phyloP scores from a whole-genome alignment of 2,329 filamentous ascomycete species.

The Arachnopeziza araneosa region DNA sequence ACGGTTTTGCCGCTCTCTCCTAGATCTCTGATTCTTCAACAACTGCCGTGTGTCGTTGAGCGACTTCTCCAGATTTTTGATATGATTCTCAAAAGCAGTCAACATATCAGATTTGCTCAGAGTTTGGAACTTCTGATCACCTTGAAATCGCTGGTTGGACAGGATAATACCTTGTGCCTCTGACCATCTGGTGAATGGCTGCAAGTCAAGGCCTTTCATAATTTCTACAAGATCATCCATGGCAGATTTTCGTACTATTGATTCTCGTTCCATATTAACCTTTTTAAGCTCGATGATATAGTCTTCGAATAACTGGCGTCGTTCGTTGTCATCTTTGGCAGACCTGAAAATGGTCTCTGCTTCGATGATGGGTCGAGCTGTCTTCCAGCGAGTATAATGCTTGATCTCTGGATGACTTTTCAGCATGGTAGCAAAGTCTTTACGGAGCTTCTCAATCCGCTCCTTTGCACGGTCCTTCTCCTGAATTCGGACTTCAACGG shows the following conservation, averaged over 20 bases:
- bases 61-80: slow-evolving; percentile 82
- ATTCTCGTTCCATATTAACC: slow-evolving; percentile 69
- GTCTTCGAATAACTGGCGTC: slow-evolving; percentile 86
- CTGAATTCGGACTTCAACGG: slow-evolving; percentile 79
- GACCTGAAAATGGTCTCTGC: slow-evolving; percentile 93
- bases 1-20: slow-evolving; percentile 79
- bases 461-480: slow-evolving; percentile 95
- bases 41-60: slow-evolving; percentile 90
- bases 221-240: slow-evolving; percentile 78
- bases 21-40: slow-evolving; percentile 73
- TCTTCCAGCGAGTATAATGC: slow-evolving; percentile 96
- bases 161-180: slow-evolving; percentile 82
- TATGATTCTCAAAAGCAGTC: slow-evolving; percentile 89
- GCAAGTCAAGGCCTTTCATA: slow-evolving; percentile 73
- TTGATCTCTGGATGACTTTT: slow-evolving; percentile 95
- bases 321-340: slow-evolving; percentile 80
- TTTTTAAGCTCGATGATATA: slow-evolving; percentile 84
- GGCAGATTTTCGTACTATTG: slow-evolving; percentile 66
- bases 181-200: slow-evolving; percentile 92
- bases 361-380: slow-evolving; percentile 87
- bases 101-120: slow-evolving; percentile 87
- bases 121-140: slow-evolving; percentile 77
- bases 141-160: slow-evolving; percentile 69
- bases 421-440: slow-evolving; percentile 94
- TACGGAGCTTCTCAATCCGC: slow-evolving; percentile 81